Evolutionary conservation across 2,329 filamentous ascomycete genomes (phyloP), one percentile per base, ranked within the genome.

Genomic region (Exophiala sp.): DNA sequence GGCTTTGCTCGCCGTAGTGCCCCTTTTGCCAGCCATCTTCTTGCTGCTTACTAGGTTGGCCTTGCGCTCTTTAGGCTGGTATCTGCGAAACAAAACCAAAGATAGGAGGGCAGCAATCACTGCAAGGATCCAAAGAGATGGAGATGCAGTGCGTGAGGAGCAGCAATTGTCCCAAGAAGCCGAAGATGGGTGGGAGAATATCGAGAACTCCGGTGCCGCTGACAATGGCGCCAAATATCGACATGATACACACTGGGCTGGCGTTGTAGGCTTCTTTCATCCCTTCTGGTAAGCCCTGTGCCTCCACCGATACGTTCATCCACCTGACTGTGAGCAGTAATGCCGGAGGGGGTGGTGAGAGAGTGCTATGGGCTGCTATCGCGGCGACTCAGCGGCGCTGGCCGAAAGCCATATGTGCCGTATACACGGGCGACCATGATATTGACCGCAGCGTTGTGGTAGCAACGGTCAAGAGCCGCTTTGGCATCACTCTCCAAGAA

Each of bases 381-480:
- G 81, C 88, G 53, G 88, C 91, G 34, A 96, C 88, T 1, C 93
- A 97, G 70, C 79, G 83, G 62, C 80, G 85, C 58, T 96, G 88
- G 82, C 93, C 91, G 2, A 85, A 84, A 53, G 88, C 89, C 35
- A 85, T 90, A 63, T 95, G 90, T 62, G 80, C 93, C 11, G 86
- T 98, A 29, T 98, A 98, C 66, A 98, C 93, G 0, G 93, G 93
- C 44, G 93, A 98, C 66, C 87, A 95, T 65, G 88, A 93, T 60
- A 86, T 86, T 39, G 82, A 81, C 66, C 95, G 95, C 69, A 74
- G 81, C 14, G 76, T 79, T 14, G 95, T 97, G 57, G 74, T 98
- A 23, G 74, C 78, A 48, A 80, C 85, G 48, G 88, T 95, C 16
- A 64, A 88, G 79, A 83, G 81, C 59, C 85, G 90, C 50, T 98